These are phyloP conservation scores for Trichomonascaceae sp. DNA, from an alignment of 1,139 yeast species.

Conservation along the genomic window DNA sequence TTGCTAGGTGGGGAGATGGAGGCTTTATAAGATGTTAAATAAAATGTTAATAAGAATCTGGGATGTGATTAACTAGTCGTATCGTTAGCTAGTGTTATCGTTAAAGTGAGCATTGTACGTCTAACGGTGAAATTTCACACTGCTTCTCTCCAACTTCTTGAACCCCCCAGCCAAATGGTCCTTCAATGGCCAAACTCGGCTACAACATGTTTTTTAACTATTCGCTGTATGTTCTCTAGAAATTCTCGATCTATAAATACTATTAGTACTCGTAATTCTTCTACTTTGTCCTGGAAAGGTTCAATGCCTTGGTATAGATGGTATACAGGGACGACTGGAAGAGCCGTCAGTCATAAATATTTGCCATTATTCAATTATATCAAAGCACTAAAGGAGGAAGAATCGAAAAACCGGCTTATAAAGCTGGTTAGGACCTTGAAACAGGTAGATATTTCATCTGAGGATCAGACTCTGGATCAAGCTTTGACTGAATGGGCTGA, in stretches of 20 bases:
- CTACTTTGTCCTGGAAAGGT: constrained; percentile 1
- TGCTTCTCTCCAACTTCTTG: background rate
- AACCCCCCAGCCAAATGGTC: background rate
- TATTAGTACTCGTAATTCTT: background rate
- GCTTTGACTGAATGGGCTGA: background rate
- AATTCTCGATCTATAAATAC: background rate
- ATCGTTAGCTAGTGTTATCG: too few relatives aligned
- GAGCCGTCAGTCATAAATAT: constrained; percentile 5
- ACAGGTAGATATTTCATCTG: background rate
- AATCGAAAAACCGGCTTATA: background rate
- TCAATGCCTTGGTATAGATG: constrained; percentile 14
- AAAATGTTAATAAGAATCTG: too few relatives aligned
- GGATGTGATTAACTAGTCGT: too few relatives aligned
- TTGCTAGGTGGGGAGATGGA: too few relatives aligned
- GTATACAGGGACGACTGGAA: constrained; percentile 10
- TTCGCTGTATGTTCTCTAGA: background rate
- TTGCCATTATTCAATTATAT: constrained; percentile 6
- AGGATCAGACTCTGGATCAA: background rate
- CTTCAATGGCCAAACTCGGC: background rate
- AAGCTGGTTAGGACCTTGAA: background rate
- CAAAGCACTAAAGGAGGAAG: background rate
- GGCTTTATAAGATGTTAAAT: too few relatives aligned
- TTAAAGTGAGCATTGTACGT: too few relatives aligned
- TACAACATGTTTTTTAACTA: background rate
- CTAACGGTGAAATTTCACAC: background rate